Base-by-base conservation (phyloP, 495 filamentous ascomycete species). In the Letharia lupina region DNA sequence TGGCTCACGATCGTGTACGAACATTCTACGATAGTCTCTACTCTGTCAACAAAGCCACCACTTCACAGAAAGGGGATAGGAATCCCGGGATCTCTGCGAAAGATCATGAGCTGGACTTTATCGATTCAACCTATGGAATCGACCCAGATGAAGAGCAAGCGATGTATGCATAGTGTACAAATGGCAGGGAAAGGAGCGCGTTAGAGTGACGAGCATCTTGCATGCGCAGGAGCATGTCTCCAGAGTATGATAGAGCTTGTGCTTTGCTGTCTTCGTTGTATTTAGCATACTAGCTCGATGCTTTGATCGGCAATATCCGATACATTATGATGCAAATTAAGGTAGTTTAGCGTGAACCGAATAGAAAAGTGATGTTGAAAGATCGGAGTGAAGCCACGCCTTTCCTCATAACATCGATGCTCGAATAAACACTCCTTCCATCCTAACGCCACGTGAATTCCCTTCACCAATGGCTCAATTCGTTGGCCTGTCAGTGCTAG, bases 1-100 rank as follows among this genome's bases (percentile, higher is more conserved):
- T 96, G 87, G 94, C 94, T 18, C 95, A 98, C 72, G 87, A 93
- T 2, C 86, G 83, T 68, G 94, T 98, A 16, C 81, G 87, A 23
- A 81, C 78, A 3, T 98, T 98, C 74, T 98, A 98, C 74, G 80
- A 84, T 62, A 86, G 88, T 65, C 78, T 98, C 44, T 87, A 89
- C 41, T 70, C 77, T 37, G 69, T 79, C 61, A 68, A 77, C 28
- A 75, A 78, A 58, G 45, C 75, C 10, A 75, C 75, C 56, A 64
- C 47, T n/a, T 67, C 48, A 37, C 69, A 44, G 60, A 47, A 71
- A 52, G 65, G 65, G 18, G 69, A 61, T 52, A 66, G 66, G 16
- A 65, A 54, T 23, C 58, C 52, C 13, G 64, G 35, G 4, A 45
- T 68, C 4, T 20, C 67, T 48, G 65, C 60, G 4, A 65, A 48